Conservation (phyloP, 306 rosid species). For the Cicer arietinum region DNA sequence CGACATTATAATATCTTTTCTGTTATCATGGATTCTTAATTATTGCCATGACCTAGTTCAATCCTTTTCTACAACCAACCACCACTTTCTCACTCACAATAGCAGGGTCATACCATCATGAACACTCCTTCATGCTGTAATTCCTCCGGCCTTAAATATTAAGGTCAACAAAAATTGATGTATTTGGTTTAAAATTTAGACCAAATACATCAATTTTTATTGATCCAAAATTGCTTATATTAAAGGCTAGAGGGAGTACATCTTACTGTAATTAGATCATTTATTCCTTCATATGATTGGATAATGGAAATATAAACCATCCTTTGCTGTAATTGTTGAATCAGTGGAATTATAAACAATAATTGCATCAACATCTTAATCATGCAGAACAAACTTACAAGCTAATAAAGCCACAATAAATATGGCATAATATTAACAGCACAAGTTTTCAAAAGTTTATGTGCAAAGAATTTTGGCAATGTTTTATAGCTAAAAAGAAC, state of each 20-base stretch:
- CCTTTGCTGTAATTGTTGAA: slow-evolving; percentile 43
- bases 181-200: too few relatives aligned
- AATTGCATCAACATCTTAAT: slow-evolving; percentile 59
- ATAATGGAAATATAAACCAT: slow-evolving; percentile 14
- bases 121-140: slow-evolving; percentile 35
- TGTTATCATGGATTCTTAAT: slow-evolving; percentile 26
- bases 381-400: slow-evolving; percentile 83
- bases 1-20: slow-evolving; percentile 22
- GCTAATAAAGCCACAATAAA: slow-evolving; percentile 60
- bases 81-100: slow-evolving; percentile 51
- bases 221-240: too few relatives aligned
- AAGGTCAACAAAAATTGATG: too few relatives aligned
- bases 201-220: too few relatives aligned
- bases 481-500: slow-evolving; percentile 16
- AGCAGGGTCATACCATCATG: neutral
- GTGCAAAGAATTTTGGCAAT: slow-evolving; percentile 29
- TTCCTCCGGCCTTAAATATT: too few relatives aligned
- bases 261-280: slow-evolving; percentile 38
- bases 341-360: slow-evolving; percentile 49
- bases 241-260: neutral
- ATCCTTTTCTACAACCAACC: slow-evolving; percentile 64
- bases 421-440: neutral
- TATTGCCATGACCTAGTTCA: slow-evolving; percentile 28
- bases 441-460: slow-evolving; percentile 9
- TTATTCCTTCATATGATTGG: slow-evolving; percentile 40